These are phyloP conservation scores for Aspergillus bridgeri DNA, from an alignment of 495 filamentous ascomycete species.

Conservation along the genomic window DNA sequence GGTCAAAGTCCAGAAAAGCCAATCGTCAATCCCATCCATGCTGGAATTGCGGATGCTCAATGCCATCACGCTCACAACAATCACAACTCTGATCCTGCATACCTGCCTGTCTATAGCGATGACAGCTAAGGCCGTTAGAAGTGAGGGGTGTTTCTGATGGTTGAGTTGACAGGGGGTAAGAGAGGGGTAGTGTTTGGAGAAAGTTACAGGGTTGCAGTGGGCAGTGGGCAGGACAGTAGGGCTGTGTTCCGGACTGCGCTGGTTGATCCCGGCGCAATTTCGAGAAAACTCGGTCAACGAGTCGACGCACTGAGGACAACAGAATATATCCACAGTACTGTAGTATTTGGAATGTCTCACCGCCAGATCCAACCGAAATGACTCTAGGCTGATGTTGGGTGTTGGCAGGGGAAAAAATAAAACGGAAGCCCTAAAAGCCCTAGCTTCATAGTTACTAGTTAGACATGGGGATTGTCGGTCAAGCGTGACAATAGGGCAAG, in stretches of 20 bases:
- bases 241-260: background rate
- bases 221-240: background rate
- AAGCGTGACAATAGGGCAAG: conserved; percentile 7
- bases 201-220: background rate
- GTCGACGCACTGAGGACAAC: background rate
- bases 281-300: background rate
- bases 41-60: background rate
- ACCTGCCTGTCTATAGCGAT: background rate
- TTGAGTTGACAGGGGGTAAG: background rate
- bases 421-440: background rate
- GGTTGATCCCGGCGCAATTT: background rate
- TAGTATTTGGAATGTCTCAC: background rate
- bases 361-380: background rate
- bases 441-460: background rate
- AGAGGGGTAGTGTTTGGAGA: background rate
- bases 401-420: background rate
- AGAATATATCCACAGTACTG: background rate
- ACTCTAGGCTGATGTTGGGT: background rate
- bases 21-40: background rate
- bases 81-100: background rate
- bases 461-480: conserved; percentile 19
- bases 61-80: background rate
- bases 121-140: background rate
- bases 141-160: background rate
- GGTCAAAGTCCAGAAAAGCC: background rate